phyloP scores from a whole-genome alignment of 768 basidiomycete species.

The Lactarius hengduanensis region DNA sequence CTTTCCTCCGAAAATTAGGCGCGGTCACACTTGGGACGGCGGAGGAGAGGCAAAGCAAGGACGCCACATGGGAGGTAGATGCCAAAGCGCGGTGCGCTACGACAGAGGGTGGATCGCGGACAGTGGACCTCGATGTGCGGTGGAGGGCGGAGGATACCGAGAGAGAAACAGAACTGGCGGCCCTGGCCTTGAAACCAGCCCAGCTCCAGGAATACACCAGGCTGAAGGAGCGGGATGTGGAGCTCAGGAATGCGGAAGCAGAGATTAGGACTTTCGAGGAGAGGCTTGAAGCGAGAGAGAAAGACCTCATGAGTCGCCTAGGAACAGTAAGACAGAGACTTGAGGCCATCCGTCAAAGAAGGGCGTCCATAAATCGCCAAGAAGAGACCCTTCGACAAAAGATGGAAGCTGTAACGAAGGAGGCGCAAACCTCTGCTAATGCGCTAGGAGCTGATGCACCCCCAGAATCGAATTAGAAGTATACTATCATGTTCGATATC shows the following conservation, averaged over 20 bases:
- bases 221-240: constrained; percentile 7
- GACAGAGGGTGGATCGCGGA: background rate
- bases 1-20: background rate
- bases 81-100: background rate
- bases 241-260: background rate
- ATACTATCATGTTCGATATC: background rate
- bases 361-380: background rate
- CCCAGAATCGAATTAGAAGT: background rate
- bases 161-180: background rate
- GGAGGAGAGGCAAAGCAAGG: background rate
- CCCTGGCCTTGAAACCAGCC: background rate
- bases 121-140: background rate
- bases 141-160: background rate
- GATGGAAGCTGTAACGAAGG: background rate
- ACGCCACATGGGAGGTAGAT: background rate
- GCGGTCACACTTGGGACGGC: background rate
- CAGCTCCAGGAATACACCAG: background rate
- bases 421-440: background rate
- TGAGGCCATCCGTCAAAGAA: constrained; percentile 5
- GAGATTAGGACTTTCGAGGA: constrained; percentile 2
- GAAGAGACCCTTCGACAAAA: constrained; percentile 4
- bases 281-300: background rate
- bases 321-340: background rate
- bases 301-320: constrained; percentile 4
- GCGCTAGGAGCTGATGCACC: background rate